Evolutionary conservation across 2,329 filamentous ascomycete species (phyloP), one percentile per base, ranked within the genome.

Genomic region (Pyrenochaeta sp.): DNA sequence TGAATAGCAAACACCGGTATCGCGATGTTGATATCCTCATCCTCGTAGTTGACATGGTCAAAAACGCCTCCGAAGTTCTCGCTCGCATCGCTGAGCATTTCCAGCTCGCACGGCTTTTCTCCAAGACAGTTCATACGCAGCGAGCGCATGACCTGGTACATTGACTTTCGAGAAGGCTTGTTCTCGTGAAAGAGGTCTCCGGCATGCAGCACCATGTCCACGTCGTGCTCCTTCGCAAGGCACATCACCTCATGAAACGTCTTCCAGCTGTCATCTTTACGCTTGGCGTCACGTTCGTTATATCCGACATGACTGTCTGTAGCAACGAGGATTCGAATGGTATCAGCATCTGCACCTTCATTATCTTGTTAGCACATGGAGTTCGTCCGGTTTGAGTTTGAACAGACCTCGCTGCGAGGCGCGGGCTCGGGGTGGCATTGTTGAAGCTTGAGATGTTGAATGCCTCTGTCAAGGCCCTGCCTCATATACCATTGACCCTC

Each of bases 271-370:
- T 99, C 94, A 69, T 97, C 90, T 55, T 92, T 93, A n/a, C 94
- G 90, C 48, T 94, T 89, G 1, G 90, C 84, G 71, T 99, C 92
- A 61, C 92, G 86, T 74, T 99, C 94, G 66, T 90, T 89, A 73
- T 91, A 97, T 38, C 94, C 94, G 48, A 99, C 94, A 87, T 99
- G 94, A 60, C 95, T 97, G 71, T 99, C 94, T 11, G 93, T 97
- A 26, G 94, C 87, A 48, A 99, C 82, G 24, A 99, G 85, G 55
- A 99, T 94, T 55, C 90, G 90, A 65, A 99, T 96, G 0, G 90
- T 96, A 74, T 99, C 90, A 59, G 88, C 73, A 38, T 76, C 81
- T 80, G 35, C 6, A 19, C 9, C n/a, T n/a, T n/a, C n/a, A n/a
- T n/a, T n/a, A 13, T 4, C 20, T n/a, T 28, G 41, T 64, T 17